Evolutionary conservation across 345 rosid species (phyloP), one percentile per base, ranked within the genome.

Genomic region (Triadica sebifera): DNA sequence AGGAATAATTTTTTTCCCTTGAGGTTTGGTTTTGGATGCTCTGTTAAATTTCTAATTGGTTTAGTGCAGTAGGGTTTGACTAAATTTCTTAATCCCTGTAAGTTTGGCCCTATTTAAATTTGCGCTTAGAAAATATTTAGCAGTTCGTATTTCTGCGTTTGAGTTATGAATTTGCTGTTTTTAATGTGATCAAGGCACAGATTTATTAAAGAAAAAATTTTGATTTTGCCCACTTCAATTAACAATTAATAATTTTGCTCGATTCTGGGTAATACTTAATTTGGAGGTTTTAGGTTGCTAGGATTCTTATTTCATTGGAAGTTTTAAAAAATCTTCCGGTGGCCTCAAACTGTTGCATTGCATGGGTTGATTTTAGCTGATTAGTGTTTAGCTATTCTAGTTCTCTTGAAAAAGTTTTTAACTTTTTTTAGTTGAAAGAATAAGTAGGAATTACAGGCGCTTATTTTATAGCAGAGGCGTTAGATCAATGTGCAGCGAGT

Each of bases 321-420:
- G 57, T 41, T 70, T 25, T 29, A 3, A 41, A 5, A 41, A 70
- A 29, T 20, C 46, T 11, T 34, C 22, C 3, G 49, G 11, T 53
- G 25, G 57, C 17, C 45, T 71, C 22, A 19, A n/a, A 71, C 74
- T 71, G 67, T 71, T 59, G 6, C 74, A 71, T 71, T 71, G 67
- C n/a, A 19, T 37, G 53, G 53, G 17, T 51, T 69, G 24, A 15
- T 19, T 6, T 57, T 25, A 25, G 47, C 47, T 49, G 67, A 52
- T 19, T 47, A 50, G 58, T 46, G 46, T 12, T 25, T 72, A 12
- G n/a, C 37, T 62, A 20, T 29, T 6, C 39, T 25, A 5, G 10
- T 3, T 60, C 34, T 25, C 51, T 29, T 39, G 39, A 12, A 60
- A 60, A 60, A 15, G 1, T 43, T 38, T 62, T 37, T 13, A 20